phyloP scores from a whole-genome alignment of 306 rosid species.

The Casuarina equisetifolia region DNA sequence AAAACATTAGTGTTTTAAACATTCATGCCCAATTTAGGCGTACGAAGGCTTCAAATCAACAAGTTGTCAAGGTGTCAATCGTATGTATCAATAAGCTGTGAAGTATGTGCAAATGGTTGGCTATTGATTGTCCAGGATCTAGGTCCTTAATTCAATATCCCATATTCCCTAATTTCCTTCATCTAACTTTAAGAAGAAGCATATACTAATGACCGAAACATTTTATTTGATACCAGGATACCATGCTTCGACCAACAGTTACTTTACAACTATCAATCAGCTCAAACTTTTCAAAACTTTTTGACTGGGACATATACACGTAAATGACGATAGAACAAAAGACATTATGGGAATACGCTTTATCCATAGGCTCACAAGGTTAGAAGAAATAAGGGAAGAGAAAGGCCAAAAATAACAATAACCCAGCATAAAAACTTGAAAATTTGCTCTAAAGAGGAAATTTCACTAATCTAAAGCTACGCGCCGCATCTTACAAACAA shows the following conservation, averaged over 20 bases:
- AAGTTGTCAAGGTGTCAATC: not conserved
- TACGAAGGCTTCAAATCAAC: not conserved
- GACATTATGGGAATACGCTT: not conserved
- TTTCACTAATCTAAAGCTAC: constrained; percentile 43
- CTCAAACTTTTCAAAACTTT: not conserved
- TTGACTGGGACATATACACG: not conserved
- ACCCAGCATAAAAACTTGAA: not conserved
- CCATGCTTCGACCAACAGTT: not conserved
- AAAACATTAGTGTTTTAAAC: too few relatives aligned
- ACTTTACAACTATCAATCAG: not conserved
- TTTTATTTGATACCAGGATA: not conserved
- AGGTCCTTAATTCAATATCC: too few relatives aligned
- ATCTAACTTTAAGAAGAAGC: too few relatives aligned
- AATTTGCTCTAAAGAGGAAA: not conserved
- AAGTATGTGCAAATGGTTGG: not conserved
- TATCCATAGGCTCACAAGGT: not conserved
- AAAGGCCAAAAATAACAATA: constrained; percentile 2
- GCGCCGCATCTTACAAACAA: constrained; percentile 88
- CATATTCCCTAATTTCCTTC: too few relatives aligned
- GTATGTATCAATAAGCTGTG: not conserved
- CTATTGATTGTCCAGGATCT: too few relatives aligned
- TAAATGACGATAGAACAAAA: not conserved
- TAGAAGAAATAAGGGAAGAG: not conserved
- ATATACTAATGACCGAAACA: too few relatives aligned
- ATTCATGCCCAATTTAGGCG: too few relatives aligned